These are phyloP conservation scores for Citrus maxima DNA, from an alignment of 345 rosid genomes.

Conservation along the genomic window DNA sequence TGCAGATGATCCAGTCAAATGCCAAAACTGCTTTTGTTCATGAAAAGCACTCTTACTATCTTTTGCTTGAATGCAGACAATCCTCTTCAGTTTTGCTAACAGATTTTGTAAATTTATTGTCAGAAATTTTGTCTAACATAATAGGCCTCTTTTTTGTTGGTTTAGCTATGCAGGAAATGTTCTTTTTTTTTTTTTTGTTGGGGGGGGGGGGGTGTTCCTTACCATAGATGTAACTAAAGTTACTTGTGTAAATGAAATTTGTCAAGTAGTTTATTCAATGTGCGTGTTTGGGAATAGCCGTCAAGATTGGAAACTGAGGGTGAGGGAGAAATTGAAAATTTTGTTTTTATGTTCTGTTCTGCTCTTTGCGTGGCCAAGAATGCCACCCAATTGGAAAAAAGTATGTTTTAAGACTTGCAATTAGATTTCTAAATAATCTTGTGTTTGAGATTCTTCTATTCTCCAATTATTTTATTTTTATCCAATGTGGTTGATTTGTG, in stretches of 20 bases:
- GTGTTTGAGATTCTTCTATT: too few species aligned
- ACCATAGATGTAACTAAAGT: background rate
- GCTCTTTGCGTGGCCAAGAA: too few species aligned
- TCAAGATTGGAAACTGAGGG: too few species aligned
- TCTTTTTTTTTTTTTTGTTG: background rate
- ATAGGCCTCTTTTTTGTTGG: background rate
- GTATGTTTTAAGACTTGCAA: too few species aligned
- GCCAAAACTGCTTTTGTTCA: background rate
- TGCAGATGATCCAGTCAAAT: background rate
- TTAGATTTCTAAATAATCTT: too few species aligned
- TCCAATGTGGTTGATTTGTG: too few species aligned
- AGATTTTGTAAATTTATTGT: slow-evolving; percentile 16
- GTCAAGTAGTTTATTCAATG: background rate
- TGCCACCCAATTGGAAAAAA: too few species aligned
- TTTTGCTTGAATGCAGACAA: background rate
- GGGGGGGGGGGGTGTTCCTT: background rate
- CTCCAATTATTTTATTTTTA: too few species aligned
- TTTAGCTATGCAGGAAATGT: background rate
- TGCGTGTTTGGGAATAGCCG: too few species aligned
- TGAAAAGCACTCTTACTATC: background rate
- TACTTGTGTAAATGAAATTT: background rate
- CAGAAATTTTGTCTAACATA: slow-evolving; percentile 16
- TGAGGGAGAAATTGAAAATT: too few species aligned
- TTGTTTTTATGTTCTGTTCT: too few species aligned
- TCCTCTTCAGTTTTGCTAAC: slow-evolving; percentile 18